Conservation (phyloP, 2,329 filamentous ascomycete genomes). For the Aureobasidium sp. region DNA sequence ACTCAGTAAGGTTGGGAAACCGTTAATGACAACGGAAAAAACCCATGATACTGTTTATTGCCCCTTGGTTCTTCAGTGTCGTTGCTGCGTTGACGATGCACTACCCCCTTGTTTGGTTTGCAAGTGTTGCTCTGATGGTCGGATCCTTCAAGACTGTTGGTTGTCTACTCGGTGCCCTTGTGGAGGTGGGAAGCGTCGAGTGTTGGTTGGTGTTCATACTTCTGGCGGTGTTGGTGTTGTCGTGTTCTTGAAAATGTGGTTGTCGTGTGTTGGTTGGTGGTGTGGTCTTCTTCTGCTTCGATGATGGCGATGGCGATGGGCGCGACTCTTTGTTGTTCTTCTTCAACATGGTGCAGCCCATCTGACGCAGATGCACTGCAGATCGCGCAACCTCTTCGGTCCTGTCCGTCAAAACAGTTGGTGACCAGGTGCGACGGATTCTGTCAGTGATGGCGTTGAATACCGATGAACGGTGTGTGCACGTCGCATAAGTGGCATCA, state of each 20-base stretch:
- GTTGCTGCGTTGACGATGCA: neutral
- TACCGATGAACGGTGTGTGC: neutral
- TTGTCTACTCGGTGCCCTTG: neutral
- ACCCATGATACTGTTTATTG: neutral
- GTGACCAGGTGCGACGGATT: neutral
- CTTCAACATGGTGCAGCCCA: constrained; percentile 3
- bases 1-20: neutral
- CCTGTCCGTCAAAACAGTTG: constrained; percentile 2
- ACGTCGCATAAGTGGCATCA: neutral
- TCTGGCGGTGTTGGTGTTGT: neutral
- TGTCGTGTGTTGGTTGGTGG: neutral
- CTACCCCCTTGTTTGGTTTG: neutral
- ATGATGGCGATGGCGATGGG: neutral
- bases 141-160: neutral
- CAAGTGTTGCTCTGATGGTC: neutral
- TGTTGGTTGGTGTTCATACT: neutral
- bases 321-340: constrained; percentile 1
- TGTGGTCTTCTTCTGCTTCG: neutral
- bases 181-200: neutral
- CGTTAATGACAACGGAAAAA: neutral
- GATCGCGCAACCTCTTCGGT: neutral
- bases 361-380: neutral
- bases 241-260: neutral
- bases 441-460: neutral
- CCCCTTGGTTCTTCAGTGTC: neutral